These are phyloP conservation scores for Ensete ventricosum DNA, from an alignment of 176 grass and related monocot genomes.

Conservation along the genomic window DNA sequence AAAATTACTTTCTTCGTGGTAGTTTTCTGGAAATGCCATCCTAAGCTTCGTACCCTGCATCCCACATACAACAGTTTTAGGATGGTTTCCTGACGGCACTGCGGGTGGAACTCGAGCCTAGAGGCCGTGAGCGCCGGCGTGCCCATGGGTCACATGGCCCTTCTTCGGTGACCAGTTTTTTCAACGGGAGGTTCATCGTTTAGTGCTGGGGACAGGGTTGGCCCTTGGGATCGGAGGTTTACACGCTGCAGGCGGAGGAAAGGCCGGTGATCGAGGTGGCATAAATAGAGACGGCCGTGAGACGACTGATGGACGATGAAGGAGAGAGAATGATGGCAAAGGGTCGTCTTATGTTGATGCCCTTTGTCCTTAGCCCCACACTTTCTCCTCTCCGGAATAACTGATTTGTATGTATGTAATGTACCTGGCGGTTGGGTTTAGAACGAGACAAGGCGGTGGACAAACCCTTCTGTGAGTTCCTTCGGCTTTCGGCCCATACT, in stretches of 20 bases:
- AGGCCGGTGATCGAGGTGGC: not conserved
- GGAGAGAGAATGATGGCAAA: not conserved
- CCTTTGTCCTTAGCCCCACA: too few relatives aligned
- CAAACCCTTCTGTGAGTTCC: too few relatives aligned
- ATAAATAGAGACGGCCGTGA: not conserved
- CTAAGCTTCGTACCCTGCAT: too few relatives aligned
- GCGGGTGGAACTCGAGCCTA: conserved; percentile 68
- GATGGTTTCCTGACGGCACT: conserved; percentile 55
- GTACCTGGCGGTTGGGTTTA: too few relatives aligned
- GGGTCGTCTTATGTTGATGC: not conserved
- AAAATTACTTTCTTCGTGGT: too few relatives aligned
- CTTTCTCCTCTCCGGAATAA: too few relatives aligned
- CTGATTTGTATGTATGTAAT: too few relatives aligned
- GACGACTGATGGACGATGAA: not conserved
- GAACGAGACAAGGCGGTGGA: too few relatives aligned
- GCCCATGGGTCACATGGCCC: not conserved
- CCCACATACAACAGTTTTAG: too few relatives aligned
- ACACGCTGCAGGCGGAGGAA: not conserved
- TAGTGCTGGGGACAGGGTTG: not conserved
- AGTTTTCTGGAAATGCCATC: too few relatives aligned
- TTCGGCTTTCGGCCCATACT: too few relatives aligned
- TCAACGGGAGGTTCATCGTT: not conserved
- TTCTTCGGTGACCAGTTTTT: not conserved
- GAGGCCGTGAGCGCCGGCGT: too few relatives aligned
- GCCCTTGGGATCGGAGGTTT: not conserved